Conservation (phyloP, 805 yeast species). For the Wickerhamiella allomyrinae region DNA sequence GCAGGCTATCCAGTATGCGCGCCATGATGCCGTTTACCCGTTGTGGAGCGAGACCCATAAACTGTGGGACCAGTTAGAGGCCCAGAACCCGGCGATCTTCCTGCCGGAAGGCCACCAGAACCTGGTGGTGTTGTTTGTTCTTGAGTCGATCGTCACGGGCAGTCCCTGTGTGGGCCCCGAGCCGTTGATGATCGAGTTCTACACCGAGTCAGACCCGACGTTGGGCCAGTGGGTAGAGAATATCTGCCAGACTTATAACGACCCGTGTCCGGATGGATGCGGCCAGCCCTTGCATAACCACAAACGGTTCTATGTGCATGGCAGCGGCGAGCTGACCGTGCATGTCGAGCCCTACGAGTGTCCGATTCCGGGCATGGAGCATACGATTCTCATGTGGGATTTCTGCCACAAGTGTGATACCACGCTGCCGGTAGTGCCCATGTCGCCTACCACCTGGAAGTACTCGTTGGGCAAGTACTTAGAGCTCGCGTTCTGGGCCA, state of each 20-base stretch:
- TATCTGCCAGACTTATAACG: slow-evolving; percentile 49
- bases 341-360: slow-evolving; percentile 48
- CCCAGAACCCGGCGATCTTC: slow-evolving; percentile 40
- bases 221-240: slow-evolving; percentile 82
- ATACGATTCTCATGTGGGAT: slow-evolving; percentile 80
- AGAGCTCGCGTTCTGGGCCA: slow-evolving; percentile 71
- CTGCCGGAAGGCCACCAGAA: slow-evolving; percentile 67
- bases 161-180: slow-evolving; percentile 92
- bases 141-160: slow-evolving; percentile 58
- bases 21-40: slow-evolving; percentile 20
- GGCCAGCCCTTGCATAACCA: slow-evolving; percentile 58
- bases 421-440: slow-evolving; percentile 60
- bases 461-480: slow-evolving; percentile 87
- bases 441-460: slow-evolving; percentile 81
- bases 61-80: slow-evolving; percentile 55
- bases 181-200: slow-evolving; percentile 67
- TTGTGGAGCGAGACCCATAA: slow-evolving; percentile 31
- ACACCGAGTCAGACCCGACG: slow-evolving; percentile 81
- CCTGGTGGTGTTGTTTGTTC: slow-evolving; percentile 48
- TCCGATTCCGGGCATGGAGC: slow-evolving; percentile 43
- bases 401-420: slow-evolving; percentile 67
- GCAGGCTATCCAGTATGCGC: slow-evolving; percentile 22
- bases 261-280: slow-evolving; percentile 69
- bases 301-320: slow-evolving; percentile 78
- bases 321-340: slow-evolving; percentile 67